Evolutionary conservation across 805 yeast genomes (phyloP), one percentile per base, ranked within the genome.

Genomic region (Kockiozyma suomiensis): DNA sequence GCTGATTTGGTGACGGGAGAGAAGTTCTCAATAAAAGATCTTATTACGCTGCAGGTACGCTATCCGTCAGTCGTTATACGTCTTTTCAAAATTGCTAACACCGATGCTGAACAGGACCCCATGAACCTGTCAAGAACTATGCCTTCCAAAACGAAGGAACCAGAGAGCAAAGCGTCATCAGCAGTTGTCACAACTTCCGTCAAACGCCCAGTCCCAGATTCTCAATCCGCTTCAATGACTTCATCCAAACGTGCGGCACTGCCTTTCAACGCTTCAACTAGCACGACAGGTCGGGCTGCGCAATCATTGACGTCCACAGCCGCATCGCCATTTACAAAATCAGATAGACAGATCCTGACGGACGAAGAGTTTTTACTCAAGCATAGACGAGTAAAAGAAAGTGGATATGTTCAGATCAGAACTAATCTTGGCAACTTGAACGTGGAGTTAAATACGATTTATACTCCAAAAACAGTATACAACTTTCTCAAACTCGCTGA

Each of bases 401-500:
- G 67, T 6, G 74, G 72, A 17, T 72, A 66, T 43, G 73, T 69
- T 3, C 66, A 59, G 37, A 60, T 73, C 26, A 61, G 67, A 26
- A 73, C 75, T 2, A 61, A 55, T 21, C 40, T 66, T 8, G 75
- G 75, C 10, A 50, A 75, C 3, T 70, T 87, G 0, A 81, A 79
- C 19, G 70, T 86, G 0, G 91, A 85, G 59, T 68, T 87, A 12
- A 86, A 86, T 84, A 87, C 91, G 10, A 81, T 82, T 64, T 89
- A 87, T 68, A 73, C 81, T 2, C 90, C 91, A 0, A 61, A 64
- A 0, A 76, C 83, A 1, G 70, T 81, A 28, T 68, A 77, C 41
- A 67, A 69, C 35, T 86, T 87, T 64, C 67, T 87, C 19, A 74
- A 76, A 52, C 75, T 76, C 37, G 81, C 87, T 61, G 47, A 76